Evolutionary conservation across 169 alveolate species (phyloP).

Genomic region (Eimeria falciformis): DNA sequence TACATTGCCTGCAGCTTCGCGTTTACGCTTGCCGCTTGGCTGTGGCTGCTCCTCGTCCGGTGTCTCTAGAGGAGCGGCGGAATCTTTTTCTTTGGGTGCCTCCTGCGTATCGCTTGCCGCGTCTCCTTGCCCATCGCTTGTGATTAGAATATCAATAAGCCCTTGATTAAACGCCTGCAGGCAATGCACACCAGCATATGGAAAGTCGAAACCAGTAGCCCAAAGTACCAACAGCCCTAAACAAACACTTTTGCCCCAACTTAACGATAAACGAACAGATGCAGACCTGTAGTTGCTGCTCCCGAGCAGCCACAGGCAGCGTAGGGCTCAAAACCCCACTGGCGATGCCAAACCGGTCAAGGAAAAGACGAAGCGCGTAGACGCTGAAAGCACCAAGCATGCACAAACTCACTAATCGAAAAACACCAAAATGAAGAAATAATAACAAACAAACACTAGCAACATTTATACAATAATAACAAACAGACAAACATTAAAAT

Average conservation of each 20-base stretch:
- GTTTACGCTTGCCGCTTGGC: too few species aligned
- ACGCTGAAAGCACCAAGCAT: conserved; percentile 56
- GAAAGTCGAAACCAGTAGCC: too few species aligned
- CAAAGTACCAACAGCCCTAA: too few species aligned
- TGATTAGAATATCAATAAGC: conserved; percentile 71
- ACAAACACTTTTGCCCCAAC: too few species aligned
- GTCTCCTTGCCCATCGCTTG: conserved; percentile 66
- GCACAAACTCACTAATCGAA: too few species aligned
- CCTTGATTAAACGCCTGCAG: conserved; percentile 75
- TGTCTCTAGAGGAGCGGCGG: not conserved
- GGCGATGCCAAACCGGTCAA: conserved; percentile 78
- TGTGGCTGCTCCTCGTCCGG: not conserved
- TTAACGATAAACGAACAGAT: too few species aligned
- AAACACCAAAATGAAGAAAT: too few species aligned
- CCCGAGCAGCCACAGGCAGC: conserved; percentile 77
- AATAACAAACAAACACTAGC: too few species aligned
- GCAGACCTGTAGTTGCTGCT: conserved; percentile 74
- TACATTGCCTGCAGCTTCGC: too few species aligned
- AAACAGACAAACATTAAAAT: too few species aligned
- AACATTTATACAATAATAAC: too few species aligned
- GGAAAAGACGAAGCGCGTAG: conserved; percentile 75
- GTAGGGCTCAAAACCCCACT: conserved; percentile 78
- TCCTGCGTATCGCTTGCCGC: conserved; percentile 19
- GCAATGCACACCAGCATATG: too few species aligned
- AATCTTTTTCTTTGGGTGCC: not conserved